A percentile compares a stretch with the other conserved stretches of the same genome.
Conservation (phyloP, 2,329 filamentous ascomycete species). For the Phialophora chinensis region DNA sequence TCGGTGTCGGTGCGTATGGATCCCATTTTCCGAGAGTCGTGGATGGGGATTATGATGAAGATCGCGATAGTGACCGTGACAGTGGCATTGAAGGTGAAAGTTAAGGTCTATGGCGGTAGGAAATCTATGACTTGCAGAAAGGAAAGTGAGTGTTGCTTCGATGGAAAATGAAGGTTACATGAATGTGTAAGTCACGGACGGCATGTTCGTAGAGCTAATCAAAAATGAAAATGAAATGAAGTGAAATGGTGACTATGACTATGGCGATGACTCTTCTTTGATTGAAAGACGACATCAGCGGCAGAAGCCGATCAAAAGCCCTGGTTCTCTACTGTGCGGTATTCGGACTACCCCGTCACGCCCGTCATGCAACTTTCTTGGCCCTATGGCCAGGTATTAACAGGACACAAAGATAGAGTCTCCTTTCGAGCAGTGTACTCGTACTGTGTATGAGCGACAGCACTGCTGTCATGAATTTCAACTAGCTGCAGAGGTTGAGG, state of each 20-base stretch:
- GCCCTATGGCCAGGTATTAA: too few relatives aligned
- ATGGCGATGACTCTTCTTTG: neutral
- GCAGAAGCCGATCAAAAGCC: neutral
- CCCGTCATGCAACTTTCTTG: neutral
- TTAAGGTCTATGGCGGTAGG: neutral
- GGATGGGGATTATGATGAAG: neutral
- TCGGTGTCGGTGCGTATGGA: constrained; percentile 12
- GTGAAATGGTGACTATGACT: neutral
- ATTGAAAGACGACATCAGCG: neutral
- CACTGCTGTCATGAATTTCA: too few relatives aligned
- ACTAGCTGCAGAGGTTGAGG: too few relatives aligned
- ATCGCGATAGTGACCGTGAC: neutral
- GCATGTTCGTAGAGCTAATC: neutral
- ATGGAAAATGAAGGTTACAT: neutral
- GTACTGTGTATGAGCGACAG: too few relatives aligned
- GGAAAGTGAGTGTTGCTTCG: neutral
- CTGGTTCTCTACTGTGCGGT: neutral
- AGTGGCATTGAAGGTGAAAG: neutral
- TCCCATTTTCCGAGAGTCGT: constrained; percentile 23
- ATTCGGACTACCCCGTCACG: neutral
- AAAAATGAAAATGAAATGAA: neutral
- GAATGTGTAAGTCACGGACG: neutral
- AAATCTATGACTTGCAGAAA: constrained; percentile 7
- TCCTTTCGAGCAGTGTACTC: too few relatives aligned
- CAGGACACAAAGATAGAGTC: too few relatives aligned